phyloP scores from a whole-genome alignment of 805 yeast species.

The Ogataea pilisensis region DNA sequence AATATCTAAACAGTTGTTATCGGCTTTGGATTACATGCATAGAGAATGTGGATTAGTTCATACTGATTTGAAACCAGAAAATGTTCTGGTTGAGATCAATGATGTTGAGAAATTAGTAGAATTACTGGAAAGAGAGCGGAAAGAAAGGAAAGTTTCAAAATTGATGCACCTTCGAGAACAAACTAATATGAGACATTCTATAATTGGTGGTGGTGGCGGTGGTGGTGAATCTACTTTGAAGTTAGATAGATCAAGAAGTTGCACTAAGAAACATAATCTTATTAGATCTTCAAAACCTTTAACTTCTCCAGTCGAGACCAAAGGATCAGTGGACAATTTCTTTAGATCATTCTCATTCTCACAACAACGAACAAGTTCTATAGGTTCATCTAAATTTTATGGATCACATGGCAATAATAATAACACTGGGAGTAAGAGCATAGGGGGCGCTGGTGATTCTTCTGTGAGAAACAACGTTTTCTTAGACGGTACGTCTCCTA shows the following conservation, averaged over 20 bases:
- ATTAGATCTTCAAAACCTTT: constrained; percentile 41
- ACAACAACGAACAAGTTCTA: constrained; percentile 20
- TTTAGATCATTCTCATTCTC: constrained; percentile 34
- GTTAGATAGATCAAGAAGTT: constrained; percentile 19
- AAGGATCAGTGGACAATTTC: constrained; percentile 32
- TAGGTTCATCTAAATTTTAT: constrained; percentile 8
- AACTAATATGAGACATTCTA: not conserved
- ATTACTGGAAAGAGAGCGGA: constrained; percentile 36
- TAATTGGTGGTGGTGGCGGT: no score
- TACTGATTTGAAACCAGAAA: constrained; percentile 75
- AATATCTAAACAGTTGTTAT: constrained; percentile 50
- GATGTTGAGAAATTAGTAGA: constrained; percentile 50
- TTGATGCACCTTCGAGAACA: constrained; percentile 16
- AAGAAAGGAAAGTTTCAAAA: constrained; percentile 20
- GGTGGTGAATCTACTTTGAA: not conserved
- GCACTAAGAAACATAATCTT: constrained; percentile 4
- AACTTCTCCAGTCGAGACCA: constrained; percentile 38
- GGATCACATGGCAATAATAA: not conserved
- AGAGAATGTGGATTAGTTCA: constrained; percentile 63
- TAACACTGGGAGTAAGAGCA: not conserved
- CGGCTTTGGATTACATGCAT: constrained; percentile 57
- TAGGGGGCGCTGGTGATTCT: not conserved
- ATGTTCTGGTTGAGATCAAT: constrained; percentile 51
- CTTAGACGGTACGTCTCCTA: not conserved
- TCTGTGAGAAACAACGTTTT: constrained; percentile 2